phyloP scores from a whole-genome alignment of 768 basidiomycete species.

The Mycena epipterygia region DNA sequence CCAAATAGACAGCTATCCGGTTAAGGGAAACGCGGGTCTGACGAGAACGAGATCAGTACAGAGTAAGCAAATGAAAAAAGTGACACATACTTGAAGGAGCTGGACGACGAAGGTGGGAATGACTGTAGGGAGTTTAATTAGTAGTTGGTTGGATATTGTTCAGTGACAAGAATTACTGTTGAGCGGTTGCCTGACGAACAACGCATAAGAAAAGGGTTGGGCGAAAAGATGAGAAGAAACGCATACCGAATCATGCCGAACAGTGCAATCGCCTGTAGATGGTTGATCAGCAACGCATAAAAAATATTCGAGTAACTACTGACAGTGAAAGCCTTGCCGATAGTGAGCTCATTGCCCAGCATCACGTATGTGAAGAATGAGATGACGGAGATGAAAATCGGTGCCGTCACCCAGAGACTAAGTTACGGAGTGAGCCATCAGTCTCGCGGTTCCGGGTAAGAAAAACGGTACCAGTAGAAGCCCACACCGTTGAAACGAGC shows the following conservation, averaged over 20 bases:
- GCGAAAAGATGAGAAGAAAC: constrained; percentile 12
- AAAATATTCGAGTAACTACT: constrained; percentile 36
- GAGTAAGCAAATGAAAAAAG: neutral
- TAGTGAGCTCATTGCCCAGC: constrained; percentile 80
- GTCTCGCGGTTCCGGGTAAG: neutral
- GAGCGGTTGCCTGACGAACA: constrained; percentile 24
- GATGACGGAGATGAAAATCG: constrained; percentile 86
- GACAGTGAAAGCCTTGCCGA: constrained; percentile 89
- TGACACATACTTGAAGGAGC: constrained; percentile 66
- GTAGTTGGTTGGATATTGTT: neutral
- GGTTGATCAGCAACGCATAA: neutral
- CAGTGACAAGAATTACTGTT: constrained; percentile 7
- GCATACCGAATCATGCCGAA: constrained; percentile 85
- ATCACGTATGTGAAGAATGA: constrained; percentile 85
- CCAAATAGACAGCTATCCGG: constrained; percentile 77
- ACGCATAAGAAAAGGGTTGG: constrained; percentile 2
- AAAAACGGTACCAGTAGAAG: constrained; percentile 53
- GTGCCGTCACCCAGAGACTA: constrained; percentile 74
- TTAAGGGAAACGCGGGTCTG: constrained; percentile 75
- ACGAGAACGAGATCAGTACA: neutral
- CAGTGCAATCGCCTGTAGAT: constrained; percentile 75
- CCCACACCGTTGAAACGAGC: constrained; percentile 80
- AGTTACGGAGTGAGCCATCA: neutral
- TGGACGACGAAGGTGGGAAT: constrained; percentile 87
- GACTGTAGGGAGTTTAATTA: constrained; percentile 43